Conservation (phyloP, 2,329 filamentous ascomycete species). For the Ascochyta rabiei region DNA sequence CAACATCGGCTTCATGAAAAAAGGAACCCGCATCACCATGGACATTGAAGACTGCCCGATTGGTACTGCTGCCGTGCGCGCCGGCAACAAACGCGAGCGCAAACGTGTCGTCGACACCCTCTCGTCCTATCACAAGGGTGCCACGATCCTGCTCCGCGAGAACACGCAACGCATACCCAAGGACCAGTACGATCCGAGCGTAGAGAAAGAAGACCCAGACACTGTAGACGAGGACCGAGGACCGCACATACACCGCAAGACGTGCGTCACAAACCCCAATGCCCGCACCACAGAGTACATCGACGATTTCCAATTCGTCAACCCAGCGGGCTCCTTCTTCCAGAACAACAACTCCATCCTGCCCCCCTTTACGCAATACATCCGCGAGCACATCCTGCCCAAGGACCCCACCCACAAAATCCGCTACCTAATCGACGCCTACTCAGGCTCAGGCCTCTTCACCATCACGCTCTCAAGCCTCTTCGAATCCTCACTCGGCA, state of each 20-base stretch:
- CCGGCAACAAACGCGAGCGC: constrained; percentile 81
- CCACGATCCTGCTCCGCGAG: constrained; percentile 88
- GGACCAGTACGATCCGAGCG: constrained; percentile 25
- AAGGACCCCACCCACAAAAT: constrained; percentile 51
- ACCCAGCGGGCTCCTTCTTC: constrained; percentile 94
- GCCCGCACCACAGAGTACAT: constrained; percentile 86
- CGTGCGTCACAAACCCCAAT: constrained; percentile 86
- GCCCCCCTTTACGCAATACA: constrained; percentile 81
- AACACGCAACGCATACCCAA: constrained; percentile 73
- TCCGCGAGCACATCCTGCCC: constrained; percentile 77
- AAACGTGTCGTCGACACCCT: constrained; percentile 74
- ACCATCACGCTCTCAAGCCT: constrained; percentile 88
- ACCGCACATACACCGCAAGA: constrained; percentile 76
- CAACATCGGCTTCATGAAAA: constrained; percentile 87
- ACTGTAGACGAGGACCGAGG: constrained; percentile 62
- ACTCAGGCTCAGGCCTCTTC: constrained; percentile 96
- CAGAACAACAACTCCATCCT: constrained; percentile 99
- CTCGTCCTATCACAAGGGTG: constrained; percentile 75
- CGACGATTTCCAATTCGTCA: constrained; percentile 82
- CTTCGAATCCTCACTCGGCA: constrained; percentile 81
- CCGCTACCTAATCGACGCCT: constrained; percentile 93
- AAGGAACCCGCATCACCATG: constrained; percentile 78
- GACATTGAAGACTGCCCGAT: constrained; percentile 99
- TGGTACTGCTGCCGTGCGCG: constrained; percentile 81
- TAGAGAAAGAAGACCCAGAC: constrained; percentile 44